A percentile compares a stretch with the other conserved stretches of the same genome.
Conservation (phyloP, 139 green algal genomes). For the Pleodorina starrii region DNA sequence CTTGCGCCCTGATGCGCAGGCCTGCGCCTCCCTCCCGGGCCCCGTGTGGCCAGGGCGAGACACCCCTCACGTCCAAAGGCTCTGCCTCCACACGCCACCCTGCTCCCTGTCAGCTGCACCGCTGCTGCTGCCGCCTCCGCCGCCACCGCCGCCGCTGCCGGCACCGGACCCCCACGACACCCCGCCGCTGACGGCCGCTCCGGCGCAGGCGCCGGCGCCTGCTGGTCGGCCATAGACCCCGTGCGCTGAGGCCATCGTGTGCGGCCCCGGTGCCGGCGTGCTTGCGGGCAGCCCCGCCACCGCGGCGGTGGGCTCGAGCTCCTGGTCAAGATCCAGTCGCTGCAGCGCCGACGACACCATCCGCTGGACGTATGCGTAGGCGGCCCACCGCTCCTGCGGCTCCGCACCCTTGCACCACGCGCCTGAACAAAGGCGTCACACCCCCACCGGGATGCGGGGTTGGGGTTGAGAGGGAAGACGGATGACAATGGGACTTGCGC, state of each 20-base stretch:
- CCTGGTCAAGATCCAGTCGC: conserved; percentile 6
- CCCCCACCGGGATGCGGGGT: too few species aligned
- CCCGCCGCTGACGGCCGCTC: not conserved
- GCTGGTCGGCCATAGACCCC: not conserved
- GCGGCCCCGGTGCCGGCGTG: not conserved
- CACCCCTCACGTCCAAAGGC: conserved; percentile 3
- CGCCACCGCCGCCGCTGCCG: not conserved
- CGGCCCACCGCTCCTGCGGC: not conserved
- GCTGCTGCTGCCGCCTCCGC: not conserved
- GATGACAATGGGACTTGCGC: too few species aligned
- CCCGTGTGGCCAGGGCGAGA: too few species aligned
- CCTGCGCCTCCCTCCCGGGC: too few species aligned
- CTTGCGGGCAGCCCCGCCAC: conserved; percentile 9
- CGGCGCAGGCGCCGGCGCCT: not conserved
- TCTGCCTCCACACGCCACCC: not conserved
- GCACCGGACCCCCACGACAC: not conserved
- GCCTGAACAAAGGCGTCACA: too few species aligned
- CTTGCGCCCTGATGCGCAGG: too few species aligned
- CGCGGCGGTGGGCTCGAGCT: not conserved
- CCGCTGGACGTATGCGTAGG: not conserved
- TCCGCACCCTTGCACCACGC: conserved; percentile 50
- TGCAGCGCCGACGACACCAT: conserved; percentile 29
- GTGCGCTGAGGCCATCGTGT: not conserved
- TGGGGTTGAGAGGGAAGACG: too few species aligned
- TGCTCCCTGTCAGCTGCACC: not conserved